Conservation (phyloP, 257 asterid species). For the Nicotiana attenuata region DNA sequence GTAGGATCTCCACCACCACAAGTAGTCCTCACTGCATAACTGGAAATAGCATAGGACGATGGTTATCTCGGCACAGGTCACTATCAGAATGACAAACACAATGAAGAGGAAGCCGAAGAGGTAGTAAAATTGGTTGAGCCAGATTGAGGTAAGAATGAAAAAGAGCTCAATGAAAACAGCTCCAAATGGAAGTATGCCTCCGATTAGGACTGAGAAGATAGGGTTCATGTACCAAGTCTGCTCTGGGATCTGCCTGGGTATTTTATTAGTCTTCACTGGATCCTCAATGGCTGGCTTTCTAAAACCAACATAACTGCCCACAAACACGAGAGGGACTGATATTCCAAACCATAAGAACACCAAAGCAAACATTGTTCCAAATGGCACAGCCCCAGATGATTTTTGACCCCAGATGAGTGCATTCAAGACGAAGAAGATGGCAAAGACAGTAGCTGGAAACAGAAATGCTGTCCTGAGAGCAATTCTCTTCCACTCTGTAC, state of each 20-base stretch:
- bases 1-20: slow-evolving; percentile 88
- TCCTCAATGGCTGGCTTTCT: slow-evolving; percentile 58
- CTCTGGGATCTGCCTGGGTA: slow-evolving; percentile 72
- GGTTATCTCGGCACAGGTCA: slow-evolving; percentile 76
- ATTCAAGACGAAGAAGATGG: slow-evolving; percentile 55
- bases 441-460: slow-evolving; percentile 56
- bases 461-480: slow-evolving; percentile 58
- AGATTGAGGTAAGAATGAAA: slow-evolving; percentile 74
- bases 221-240: slow-evolving; percentile 79
- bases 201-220: slow-evolving; percentile 50
- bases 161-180: slow-evolving; percentile 78
- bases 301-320: slow-evolving; percentile 61
- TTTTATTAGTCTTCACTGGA: slow-evolving; percentile 68
- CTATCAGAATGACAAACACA: slow-evolving; percentile 58
- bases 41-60: slow-evolving; percentile 83
- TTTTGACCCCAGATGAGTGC: slow-evolving; percentile 80
- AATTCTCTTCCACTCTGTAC: slow-evolving; percentile 66
- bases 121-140: slow-evolving; percentile 87
- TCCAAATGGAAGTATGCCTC: slow-evolving; percentile 75
- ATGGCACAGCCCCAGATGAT: slow-evolving; percentile 77
- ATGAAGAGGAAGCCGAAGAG: slow-evolving; percentile 81
- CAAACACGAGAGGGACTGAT: slow-evolving; percentile 67
- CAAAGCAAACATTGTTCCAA: slow-evolving; percentile 72
- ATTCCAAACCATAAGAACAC: slow-evolving; percentile 79
- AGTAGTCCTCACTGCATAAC: slow-evolving; percentile 68